phyloP scores from a whole-genome alignment of 768 basidiomycete species.

The Chalciporus piperatus region DNA sequence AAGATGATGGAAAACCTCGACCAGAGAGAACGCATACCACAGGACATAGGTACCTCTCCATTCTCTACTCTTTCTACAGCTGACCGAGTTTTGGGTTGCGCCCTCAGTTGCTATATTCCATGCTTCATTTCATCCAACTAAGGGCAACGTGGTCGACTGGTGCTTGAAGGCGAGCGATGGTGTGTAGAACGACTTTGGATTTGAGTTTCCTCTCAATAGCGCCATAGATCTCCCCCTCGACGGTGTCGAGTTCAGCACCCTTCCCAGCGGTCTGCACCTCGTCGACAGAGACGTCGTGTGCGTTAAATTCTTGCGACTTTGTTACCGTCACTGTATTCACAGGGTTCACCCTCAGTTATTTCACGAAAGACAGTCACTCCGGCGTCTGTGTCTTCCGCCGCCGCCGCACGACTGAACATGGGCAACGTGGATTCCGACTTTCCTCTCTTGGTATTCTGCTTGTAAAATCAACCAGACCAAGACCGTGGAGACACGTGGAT shows the following conservation, averaged over 20 bases:
- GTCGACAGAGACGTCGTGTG: slow-evolving; percentile 80
- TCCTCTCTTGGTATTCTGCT: slow-evolving; percentile 76
- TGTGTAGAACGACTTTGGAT: slow-evolving; percentile 24
- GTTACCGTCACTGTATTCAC: slow-evolving; percentile 5
- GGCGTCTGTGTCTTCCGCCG: slow-evolving; percentile 77
- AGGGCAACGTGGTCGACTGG: slow-evolving; percentile 81
- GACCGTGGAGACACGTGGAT: slow-evolving; percentile 74
- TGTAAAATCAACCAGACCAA: slow-evolving; percentile 57
- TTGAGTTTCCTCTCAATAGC: not conserved
- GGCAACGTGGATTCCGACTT: slow-evolving; percentile 77
- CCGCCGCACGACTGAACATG: slow-evolving; percentile 62
- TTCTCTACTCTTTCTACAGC: not conserved
- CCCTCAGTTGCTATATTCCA: slow-evolving; percentile 76
- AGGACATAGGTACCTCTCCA: slow-evolving; percentile 48
- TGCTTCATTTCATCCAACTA: slow-evolving; percentile 80
- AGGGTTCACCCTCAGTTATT: slow-evolving; percentile 49
- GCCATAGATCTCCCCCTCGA: slow-evolving; percentile 60
- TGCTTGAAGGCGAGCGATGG: slow-evolving; percentile 67
- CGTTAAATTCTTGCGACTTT: slow-evolving; percentile 24
- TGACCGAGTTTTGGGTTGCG: not conserved
- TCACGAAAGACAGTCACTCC: slow-evolving; percentile 63
- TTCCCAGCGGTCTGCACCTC: slow-evolving; percentile 80
- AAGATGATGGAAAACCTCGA: slow-evolving; percentile 28
- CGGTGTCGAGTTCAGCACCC: slow-evolving; percentile 73
- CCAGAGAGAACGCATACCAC: slow-evolving; percentile 39